Conservation (phyloP, 495 filamentous ascomycete genomes). For the Diplogelasinospora grovesii region DNA sequence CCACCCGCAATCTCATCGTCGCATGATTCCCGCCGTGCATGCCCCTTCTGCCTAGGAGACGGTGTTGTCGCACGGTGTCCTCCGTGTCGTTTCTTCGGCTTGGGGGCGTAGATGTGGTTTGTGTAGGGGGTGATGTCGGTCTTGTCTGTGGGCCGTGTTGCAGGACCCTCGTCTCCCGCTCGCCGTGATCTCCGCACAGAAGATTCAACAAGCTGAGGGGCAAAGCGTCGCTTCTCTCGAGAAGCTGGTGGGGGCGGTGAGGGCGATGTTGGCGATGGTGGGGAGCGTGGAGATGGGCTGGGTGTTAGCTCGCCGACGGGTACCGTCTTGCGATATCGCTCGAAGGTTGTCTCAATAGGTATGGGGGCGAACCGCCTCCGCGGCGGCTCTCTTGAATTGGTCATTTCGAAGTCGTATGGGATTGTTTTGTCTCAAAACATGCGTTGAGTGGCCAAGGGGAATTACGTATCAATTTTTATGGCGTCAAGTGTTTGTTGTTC, state of each 20-base stretch:
- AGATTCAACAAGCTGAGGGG: conserved; percentile 64
- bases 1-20: conserved; percentile 68
- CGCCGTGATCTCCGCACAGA: conserved; percentile 48
- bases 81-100: conserved; percentile 26
- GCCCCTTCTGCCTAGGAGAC: conserved; percentile 16
- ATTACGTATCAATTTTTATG: too few relatives aligned
- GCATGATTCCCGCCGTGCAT: conserved; percentile 49
- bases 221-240: conserved; percentile 43
- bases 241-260: conserved; percentile 27
- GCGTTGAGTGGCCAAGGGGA: neutral
- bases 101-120: conserved; percentile 49
- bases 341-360: conserved; percentile 54
- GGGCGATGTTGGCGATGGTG: too few relatives aligned
- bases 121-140: conserved; percentile 53
- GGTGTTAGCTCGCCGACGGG: conserved; percentile 44
- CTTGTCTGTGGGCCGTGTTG: conserved; percentile 46
- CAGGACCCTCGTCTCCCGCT: conserved; percentile 44
- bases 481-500: too few relatives aligned
- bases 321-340: conserved; percentile 40
- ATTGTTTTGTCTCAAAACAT: neutral
- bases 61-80: conserved; percentile 7
- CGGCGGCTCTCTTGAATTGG: conserved; percentile 21
- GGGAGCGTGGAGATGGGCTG: conserved; percentile 42
- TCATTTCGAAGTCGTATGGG: conserved; percentile 13
- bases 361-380: conserved; percentile 50